Evolutionary conservation across 768 basidiomycete genomes (phyloP), one percentile per base, ranked within the genome.

Genomic region (Heimioporus sp.): DNA sequence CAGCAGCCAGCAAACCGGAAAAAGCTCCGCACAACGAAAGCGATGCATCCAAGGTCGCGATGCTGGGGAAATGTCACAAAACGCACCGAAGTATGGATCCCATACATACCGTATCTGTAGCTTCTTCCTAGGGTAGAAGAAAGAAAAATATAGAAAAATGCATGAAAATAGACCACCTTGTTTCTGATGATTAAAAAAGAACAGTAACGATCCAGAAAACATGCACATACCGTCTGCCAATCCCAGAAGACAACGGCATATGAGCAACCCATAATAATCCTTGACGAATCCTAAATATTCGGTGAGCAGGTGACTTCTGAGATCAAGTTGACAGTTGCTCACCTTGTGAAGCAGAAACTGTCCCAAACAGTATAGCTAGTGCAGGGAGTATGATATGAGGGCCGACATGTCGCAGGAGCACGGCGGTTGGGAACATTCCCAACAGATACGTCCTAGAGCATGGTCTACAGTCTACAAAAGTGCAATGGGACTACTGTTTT

Each of bases 1-100:
- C 82, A 30, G 80, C 71, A 1, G 85, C 84, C 2, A 88, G 73
- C 9, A 87, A 66, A 40, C 86, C 86, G 7, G 83, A 84, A 58
- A 85, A 84, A 0, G 81, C 78, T 1, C 82, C 81, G 0, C 83
- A 76, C 5, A 82, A 69, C n/a, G 81, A 81, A 2, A 81, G 73
- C 8, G 73, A 63, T 0, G 70, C 68, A 45, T 69, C 73, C 54
- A 77, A 76, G 0, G 65, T 44, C 0, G 75, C 71, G 40, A 76
- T 60, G 17, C 76, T 77, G 9, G 13, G n/a, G 30, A 34, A 13
- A 19, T 5, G 6, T 56, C 20, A 54, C 20, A 46, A 16, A n/a
- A 10, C 19, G 59, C 48, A 44, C 11, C n/a, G n/a, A n/a, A n/a
- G n/a, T 41, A 37, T 36, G 38, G 10, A 46, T n/a, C 17, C 9